phyloP scores from a whole-genome alignment of 2,329 filamentous ascomycete genomes.

The Epichloe glyceriae region DNA sequence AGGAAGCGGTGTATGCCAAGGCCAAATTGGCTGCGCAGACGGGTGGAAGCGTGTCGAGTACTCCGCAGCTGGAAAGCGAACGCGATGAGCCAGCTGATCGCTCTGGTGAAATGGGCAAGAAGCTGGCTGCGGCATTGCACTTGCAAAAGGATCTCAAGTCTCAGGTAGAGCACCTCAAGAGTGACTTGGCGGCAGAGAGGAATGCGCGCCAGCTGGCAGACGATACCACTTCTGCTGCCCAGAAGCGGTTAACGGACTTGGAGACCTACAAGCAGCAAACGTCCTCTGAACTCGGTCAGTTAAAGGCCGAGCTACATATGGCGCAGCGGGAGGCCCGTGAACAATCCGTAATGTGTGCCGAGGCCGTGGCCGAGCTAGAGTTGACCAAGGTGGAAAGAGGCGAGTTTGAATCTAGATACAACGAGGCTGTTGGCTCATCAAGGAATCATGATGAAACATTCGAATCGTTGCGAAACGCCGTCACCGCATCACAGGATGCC shows the following conservation, averaged over 20 bases:
- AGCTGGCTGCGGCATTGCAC: constrained; percentile 69
- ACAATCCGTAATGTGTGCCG: constrained; percentile 62
- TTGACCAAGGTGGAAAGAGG: constrained; percentile 78
- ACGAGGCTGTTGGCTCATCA: constrained; percentile 52
- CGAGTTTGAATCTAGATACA: constrained; percentile 56
- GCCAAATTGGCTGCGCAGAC: constrained; percentile 74
- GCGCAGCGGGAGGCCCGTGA: constrained; percentile 68
- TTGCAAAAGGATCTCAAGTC: constrained; percentile 68
- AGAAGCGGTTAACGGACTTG: constrained; percentile 71
- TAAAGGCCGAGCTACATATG: constrained; percentile 76
- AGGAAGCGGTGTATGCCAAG: constrained; percentile 89
- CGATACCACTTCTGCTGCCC: constrained; percentile 70
- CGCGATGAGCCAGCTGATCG: constrained; percentile 43
- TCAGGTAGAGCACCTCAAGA: constrained; percentile 54
- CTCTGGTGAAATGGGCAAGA: constrained; percentile 61
- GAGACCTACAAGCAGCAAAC: constrained; percentile 75
- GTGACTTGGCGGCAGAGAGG: constrained; percentile 69
- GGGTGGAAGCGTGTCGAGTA: constrained; percentile 49
- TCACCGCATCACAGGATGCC: constrained; percentile 68
- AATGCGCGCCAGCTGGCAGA: constrained; percentile 74
- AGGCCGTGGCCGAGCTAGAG: constrained; percentile 61
- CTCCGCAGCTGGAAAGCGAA: constrained; percentile 45
- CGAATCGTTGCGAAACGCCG: constrained; percentile 60
- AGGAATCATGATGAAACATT: constrained; percentile 61
- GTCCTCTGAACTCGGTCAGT: constrained; percentile 68